Base-by-base conservation (phyloP, 2,329 filamentous ascomycete species). In the Cytospora chrysosperma region DNA sequence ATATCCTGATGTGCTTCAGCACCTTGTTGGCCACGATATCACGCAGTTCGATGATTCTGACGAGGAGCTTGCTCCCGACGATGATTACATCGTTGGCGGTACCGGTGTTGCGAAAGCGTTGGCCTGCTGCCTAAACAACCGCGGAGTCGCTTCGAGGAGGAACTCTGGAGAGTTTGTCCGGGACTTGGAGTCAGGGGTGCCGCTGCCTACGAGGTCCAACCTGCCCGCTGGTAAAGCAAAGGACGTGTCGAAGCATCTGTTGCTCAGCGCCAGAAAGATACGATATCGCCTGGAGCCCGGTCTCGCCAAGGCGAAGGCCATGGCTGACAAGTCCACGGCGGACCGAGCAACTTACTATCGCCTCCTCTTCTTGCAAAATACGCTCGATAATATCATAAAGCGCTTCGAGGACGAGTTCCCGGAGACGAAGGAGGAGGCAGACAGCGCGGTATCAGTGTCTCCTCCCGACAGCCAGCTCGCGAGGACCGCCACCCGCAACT, bases 321-420 rank as follows among this genome's bases (percentile, higher is more conserved):
- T 85, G 67, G 81, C 85, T 47, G 86, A 82, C 37, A 51, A 59
- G 43, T 57, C 51, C 32, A 43, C 52, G 21, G 89, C 95, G 72
- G 89, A 93, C 69, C 81, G 87, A 68, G 72, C 75, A 47, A 91
- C 89, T 68, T 91, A 96, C 73, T 88, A 87, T 40, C 89, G 90
- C 56, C 84, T 98, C 24, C 81, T 89, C 51, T 97, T 97, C 83
- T 85, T 99, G 32, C 93, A 97, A 71, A 82, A 90, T 65, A 98
- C 95, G 0, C 82, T 99, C 12, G 85, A 93, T 71, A 89, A 90
- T 68, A 97, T 98, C 78, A 98, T 98, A 72, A 88, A 92, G 73
- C 90, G 95, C 30, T 99, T 98, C 73, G 95, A 98, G 75, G 91
- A 96, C 73, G 94, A 98, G 75, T 98, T 93, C 71, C 95, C 95